These are phyloP conservation scores for Arthromyces matolae DNA, from an alignment of 768 basidiomycete species.

Conservation along the genomic window DNA sequence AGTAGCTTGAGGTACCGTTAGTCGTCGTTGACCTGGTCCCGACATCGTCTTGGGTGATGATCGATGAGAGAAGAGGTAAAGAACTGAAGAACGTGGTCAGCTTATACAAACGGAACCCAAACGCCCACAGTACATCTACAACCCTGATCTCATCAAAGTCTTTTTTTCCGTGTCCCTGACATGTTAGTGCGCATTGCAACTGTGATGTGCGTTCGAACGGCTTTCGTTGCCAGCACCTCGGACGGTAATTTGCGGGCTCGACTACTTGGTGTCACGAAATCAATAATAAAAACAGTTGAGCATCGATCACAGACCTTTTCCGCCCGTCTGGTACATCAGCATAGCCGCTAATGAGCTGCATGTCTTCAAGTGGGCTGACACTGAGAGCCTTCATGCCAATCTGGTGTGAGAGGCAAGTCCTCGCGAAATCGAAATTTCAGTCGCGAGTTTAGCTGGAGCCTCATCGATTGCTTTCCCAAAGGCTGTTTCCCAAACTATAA, in stretches of 20 bases:
- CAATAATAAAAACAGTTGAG: neutral
- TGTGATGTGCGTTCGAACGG: slow-evolving; percentile 95
- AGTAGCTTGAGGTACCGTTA: no score
- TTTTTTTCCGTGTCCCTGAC: no score
- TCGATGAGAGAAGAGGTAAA: no score
- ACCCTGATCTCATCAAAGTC: no score
- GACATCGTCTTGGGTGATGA: no score
- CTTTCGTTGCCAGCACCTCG: slow-evolving; percentile 95
- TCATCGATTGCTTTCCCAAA: slow-evolving; percentile 45
- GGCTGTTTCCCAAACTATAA: slow-evolving; percentile 85
- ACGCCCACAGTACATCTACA: no score
- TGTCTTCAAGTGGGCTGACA: slow-evolving; percentile 96
- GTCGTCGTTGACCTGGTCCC: no score
- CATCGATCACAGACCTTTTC: slow-evolving; percentile 72
- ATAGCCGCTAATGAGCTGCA: slow-evolving; percentile 95
- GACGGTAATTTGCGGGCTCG: slow-evolving; percentile 65
- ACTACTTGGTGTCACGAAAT: slow-evolving; percentile 23
- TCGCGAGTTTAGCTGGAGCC: slow-evolving; percentile 30
- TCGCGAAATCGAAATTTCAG: slow-evolving; percentile 50
- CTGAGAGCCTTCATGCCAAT: slow-evolving; percentile 96
- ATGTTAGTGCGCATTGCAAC: no score
- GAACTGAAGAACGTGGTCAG: no score
- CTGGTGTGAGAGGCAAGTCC: slow-evolving; percentile 52
- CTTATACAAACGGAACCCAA: no score
- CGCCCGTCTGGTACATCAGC: slow-evolving; percentile 81